Percentiles rank a stretch among this genome's conserved stretches.
Evolutionary conservation across 1,284 basidiomycete genomes (phyloP).

Genomic region (Sanghuangporus baumii): DNA sequence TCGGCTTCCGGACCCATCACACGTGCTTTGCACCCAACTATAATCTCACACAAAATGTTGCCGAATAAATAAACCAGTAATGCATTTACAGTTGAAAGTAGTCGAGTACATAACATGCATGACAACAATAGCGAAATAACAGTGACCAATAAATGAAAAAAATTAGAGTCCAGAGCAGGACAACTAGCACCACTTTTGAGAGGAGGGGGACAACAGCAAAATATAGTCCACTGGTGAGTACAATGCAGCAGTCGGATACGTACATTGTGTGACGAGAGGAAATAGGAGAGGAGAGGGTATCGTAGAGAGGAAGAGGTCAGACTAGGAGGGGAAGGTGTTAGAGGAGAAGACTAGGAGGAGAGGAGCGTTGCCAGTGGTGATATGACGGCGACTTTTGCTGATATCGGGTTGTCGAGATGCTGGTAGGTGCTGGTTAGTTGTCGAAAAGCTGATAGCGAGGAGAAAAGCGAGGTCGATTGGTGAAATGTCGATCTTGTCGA

Average conservation of each 20-base stretch:
- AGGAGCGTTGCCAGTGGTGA: background rate
- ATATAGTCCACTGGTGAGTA: background rate
- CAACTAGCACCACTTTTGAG: conserved; percentile 1
- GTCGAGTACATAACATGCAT: background rate
- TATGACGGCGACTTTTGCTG: background rate
- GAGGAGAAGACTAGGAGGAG: background rate
- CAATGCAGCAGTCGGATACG: background rate
- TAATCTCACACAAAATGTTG: background rate
- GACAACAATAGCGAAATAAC: background rate
- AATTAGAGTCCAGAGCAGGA: background rate
- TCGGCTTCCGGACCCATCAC: background rate
- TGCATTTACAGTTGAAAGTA: background rate
- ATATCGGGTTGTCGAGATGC: background rate
- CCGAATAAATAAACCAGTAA: background rate
- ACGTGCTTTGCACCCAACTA: background rate
- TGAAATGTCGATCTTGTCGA: conserved; percentile 4
- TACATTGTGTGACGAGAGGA: background rate
- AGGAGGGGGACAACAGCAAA: background rate
- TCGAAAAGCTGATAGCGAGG: background rate
- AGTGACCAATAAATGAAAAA: background rate
- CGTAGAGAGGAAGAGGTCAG: background rate
- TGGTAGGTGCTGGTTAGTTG: conserved; percentile 1
- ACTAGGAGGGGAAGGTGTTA: background rate
- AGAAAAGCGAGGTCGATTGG: background rate
- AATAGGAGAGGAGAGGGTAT: background rate